Conservation (phyloP, 1,139 yeast genomes). For the Scheffersomyces parashehatae region DNA sequence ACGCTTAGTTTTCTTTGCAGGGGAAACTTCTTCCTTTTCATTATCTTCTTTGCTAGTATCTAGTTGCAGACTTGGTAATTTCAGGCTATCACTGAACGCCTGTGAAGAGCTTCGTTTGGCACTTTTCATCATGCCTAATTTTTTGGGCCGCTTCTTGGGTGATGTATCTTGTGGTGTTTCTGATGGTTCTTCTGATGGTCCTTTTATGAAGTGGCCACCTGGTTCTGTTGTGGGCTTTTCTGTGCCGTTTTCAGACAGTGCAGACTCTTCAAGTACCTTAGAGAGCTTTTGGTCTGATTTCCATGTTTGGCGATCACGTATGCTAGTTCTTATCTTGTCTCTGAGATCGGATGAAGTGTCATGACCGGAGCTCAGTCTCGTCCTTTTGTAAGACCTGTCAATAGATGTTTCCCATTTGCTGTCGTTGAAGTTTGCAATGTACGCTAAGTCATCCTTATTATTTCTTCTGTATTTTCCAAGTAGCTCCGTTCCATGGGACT, state of each 20-base stretch:
- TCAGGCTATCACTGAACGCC: no score
- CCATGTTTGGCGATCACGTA: slow-evolving; percentile 10
- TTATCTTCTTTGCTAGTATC: no score
- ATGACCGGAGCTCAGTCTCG: slow-evolving; percentile 2
- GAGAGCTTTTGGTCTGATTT: neutral
- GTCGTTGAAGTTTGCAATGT: slow-evolving; percentile 18
- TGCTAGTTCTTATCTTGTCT: slow-evolving; percentile 2
- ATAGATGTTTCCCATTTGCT: slow-evolving; percentile 13
- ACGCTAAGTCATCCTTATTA: slow-evolving; percentile 13
- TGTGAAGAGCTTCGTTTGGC: neutral
- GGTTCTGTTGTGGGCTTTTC: no score
- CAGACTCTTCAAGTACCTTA: neutral
- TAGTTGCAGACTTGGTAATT: no score
- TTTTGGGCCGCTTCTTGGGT: neutral
- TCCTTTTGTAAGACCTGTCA: neutral
- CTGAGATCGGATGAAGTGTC: neutral
- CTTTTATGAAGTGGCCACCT: no score
- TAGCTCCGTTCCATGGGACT: slow-evolving; percentile 37
- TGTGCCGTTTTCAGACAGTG: no score
- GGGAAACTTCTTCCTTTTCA: neutral
- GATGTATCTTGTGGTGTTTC: neutral
- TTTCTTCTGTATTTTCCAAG: slow-evolving; percentile 27
- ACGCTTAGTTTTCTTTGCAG: neutral
- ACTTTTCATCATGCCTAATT: neutral
- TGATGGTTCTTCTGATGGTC: no score